Evolutionary conservation across 2,329 filamentous ascomycete genomes (phyloP).

Genomic region (Aspergillus tamarii): DNA sequence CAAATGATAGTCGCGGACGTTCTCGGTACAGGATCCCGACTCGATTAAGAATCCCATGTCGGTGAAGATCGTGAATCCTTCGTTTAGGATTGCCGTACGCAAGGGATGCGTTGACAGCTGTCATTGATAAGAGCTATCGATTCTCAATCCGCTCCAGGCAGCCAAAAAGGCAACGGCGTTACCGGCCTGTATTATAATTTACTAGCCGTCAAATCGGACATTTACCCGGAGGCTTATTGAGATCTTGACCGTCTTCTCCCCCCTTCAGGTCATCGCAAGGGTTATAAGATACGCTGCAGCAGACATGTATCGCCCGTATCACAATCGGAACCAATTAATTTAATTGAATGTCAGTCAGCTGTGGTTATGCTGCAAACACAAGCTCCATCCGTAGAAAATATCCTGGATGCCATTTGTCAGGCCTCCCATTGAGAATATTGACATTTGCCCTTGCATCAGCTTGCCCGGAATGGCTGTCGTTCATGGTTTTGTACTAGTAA

Average conservation of each 20-base stretch:
- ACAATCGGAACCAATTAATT: neutral
- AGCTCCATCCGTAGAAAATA: neutral
- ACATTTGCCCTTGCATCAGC: constrained; percentile 1
- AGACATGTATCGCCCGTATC: neutral
- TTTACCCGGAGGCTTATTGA: neutral
- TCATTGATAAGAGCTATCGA: constrained; percentile 10
- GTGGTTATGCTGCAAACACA: neutral
- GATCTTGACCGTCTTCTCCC: neutral
- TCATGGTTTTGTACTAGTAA: no score
- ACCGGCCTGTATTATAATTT: neutral
- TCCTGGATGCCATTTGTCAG: neutral
- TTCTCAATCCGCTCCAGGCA: neutral
- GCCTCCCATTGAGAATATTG: neutral
- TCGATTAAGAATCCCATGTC: neutral
- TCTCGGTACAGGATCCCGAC: neutral
- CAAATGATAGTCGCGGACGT: neutral
- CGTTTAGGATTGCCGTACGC: neutral
- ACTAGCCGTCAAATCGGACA: constrained; percentile 1
- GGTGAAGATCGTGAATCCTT: neutral
- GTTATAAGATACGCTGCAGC: no score
- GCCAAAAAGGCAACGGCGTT: constrained; percentile 9
- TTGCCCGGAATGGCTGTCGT: neutral
- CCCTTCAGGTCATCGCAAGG: neutral
- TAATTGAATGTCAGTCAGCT: neutral
- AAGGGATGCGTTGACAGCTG: constrained; percentile 17